Percentiles rank a stretch among this genome's conserved stretches.
phyloP scores from a whole-genome alignment of 2,329 filamentous ascomycete species.

The Pseudogymnoascus sp. region DNA sequence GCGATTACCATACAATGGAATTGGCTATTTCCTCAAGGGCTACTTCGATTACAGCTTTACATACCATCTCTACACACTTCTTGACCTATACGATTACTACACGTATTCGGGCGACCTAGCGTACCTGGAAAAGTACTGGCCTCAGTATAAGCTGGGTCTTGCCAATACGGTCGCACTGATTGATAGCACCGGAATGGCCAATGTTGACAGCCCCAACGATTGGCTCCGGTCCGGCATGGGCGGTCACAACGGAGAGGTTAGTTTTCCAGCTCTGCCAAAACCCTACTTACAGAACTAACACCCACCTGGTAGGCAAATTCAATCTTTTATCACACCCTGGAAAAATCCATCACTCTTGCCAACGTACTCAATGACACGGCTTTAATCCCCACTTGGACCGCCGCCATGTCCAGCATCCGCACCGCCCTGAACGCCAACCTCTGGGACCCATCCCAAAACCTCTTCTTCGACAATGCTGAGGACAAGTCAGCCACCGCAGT shows the following conservation, averaged over 20 bases:
- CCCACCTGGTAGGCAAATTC: not conserved
- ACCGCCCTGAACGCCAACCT: conserved; percentile 34
- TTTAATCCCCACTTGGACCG: conserved; percentile 32
- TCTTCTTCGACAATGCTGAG: conserved; percentile 39
- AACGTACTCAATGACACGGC: conserved; percentile 28
- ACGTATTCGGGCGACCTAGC: conserved; percentile 46
- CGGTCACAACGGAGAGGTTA: conserved; percentile 25
- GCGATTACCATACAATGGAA: conserved; percentile 45
- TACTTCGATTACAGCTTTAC: conserved; percentile 39
- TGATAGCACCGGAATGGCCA: conserved; percentile 1
- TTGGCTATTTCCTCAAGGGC: conserved; percentile 25
- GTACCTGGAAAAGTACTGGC: conserved; percentile 43
- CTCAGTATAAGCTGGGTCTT: conserved; percentile 43
- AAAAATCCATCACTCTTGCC: not conserved
- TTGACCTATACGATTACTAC: conserved; percentile 53
- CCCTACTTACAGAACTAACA: not conserved
- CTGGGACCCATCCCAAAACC: conserved; percentile 34
- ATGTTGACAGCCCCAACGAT: conserved; percentile 17
- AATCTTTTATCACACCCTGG: not conserved
- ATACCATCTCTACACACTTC: conserved; percentile 53
- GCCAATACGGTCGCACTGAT: conserved; percentile 30
- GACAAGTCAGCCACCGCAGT: conserved; percentile 40
- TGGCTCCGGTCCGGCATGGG: conserved; percentile 27
- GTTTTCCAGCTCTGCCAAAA: not conserved
- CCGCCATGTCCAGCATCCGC: conserved; percentile 23